Conservation (phyloP, 2,329 filamentous ascomycete species). For the Neospermospora avenae region DNA sequence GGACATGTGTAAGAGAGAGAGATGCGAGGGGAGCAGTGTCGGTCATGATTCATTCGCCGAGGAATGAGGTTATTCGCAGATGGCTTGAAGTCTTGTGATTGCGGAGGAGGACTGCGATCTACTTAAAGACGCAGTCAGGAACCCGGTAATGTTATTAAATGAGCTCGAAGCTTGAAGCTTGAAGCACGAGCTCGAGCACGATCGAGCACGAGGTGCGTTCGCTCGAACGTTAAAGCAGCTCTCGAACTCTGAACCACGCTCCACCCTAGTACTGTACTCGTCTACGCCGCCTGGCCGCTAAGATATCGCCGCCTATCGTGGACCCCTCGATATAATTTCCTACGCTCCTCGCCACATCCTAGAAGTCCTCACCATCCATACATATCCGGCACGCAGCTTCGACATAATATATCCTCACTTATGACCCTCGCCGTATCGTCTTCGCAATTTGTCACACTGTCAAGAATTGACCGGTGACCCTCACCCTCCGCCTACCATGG, state of each 20-base stretch:
- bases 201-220: conserved; percentile 4
- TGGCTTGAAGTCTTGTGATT: neutral
- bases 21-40: conserved; percentile 68
- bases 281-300: neutral
- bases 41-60: conserved; percentile 28
- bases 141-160: neutral
- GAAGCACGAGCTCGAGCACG: neutral
- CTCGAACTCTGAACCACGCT: too few relatives aligned
- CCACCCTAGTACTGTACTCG: neutral
- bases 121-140: neutral
- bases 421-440: conserved; percentile 19
- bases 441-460: conserved; percentile 23
- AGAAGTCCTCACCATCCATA: neutral
- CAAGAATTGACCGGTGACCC: conserved; percentile 28
- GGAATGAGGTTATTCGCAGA: neutral
- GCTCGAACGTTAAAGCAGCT: conserved; percentile 22
- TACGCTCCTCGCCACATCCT: neutral
- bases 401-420: conserved; percentile 11
- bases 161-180: neutral
- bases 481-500: conserved; percentile 47
- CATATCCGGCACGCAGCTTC: neutral
- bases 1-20: conserved; percentile 90
- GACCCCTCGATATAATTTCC: neutral
- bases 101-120: neutral
- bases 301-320: too few relatives aligned